These are phyloP conservation scores for Coccomyxa sp. DNA, from an alignment of 139 green algal genomes.

Conservation along the genomic window DNA sequence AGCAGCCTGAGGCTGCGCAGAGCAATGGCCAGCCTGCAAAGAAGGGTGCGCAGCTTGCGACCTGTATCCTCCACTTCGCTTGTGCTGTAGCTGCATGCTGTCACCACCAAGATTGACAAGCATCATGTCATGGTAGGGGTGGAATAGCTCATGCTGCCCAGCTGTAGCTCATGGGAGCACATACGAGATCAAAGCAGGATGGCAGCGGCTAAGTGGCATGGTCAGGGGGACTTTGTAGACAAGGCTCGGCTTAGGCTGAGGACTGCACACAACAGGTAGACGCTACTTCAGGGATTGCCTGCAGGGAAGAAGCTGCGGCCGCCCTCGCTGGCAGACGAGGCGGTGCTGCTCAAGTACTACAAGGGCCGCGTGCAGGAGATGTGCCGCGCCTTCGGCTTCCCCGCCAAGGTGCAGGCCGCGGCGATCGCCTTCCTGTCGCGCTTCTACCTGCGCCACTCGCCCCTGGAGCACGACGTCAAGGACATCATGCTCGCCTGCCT, in stretches of 20 bases:
- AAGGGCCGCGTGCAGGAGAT: constrained; percentile 35
- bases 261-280: not conserved
- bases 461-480: constrained; percentile 63
- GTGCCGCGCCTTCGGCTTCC: constrained; percentile 43
- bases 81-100: too few species aligned
- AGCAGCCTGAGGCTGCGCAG: too few species aligned
- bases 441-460: constrained; percentile 56
- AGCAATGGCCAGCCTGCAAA: too few species aligned
- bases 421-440: constrained; percentile 70
- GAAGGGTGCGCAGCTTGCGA: too few species aligned
- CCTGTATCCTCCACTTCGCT: too few species aligned
- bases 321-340: constrained; percentile 35
- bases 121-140: too few species aligned
- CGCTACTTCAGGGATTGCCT: not conserved
- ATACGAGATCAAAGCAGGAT: too few species aligned
- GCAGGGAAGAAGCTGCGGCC: constrained; percentile 5
- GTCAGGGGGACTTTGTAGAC: not conserved
- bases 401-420: constrained; percentile 59
- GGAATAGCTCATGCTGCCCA: too few species aligned
- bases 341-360: constrained; percentile 45
- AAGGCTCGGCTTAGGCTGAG: too few species aligned
- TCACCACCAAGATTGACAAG: too few species aligned
- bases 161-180: too few species aligned
- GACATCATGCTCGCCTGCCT: constrained; percentile 71
- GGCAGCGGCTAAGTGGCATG: too few species aligned